These are phyloP conservation scores for Trichophyton schoenleinii DNA, from an alignment of 2,329 filamentous ascomycete genomes.

Conservation along the genomic window DNA sequence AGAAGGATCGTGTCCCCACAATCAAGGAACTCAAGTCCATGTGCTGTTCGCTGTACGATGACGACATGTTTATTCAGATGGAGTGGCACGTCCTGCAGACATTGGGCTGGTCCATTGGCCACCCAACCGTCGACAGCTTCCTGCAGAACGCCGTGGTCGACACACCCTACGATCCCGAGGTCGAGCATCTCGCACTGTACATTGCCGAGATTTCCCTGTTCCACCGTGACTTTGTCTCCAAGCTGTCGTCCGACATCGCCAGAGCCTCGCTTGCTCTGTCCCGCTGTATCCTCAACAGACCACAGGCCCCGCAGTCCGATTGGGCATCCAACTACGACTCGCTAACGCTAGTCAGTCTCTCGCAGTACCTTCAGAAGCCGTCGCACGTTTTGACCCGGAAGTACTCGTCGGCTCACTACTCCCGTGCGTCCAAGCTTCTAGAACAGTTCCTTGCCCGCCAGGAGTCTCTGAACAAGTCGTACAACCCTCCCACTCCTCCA, in stretches of 20 bases:
- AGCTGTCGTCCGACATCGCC: constrained; percentile 80
- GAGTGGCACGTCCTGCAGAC: constrained; percentile 99
- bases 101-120: constrained; percentile 87
- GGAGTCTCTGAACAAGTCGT: constrained; percentile 40
- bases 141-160: constrained; percentile 76
- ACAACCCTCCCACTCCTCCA: constrained; percentile 31
- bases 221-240: constrained; percentile 92
- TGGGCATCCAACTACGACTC: constrained; percentile 51
- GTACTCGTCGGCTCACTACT: constrained; percentile 54
- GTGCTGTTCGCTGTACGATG: constrained; percentile 97
- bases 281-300: constrained; percentile 69
- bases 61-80: constrained; percentile 99
- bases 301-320: constrained; percentile 61
- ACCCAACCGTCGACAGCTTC: constrained; percentile 92
- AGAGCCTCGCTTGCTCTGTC: constrained; percentile 75
- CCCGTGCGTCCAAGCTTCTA: constrained; percentile 50
- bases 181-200: constrained; percentile 90
- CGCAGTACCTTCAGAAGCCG: constrained; percentile 53
- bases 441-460: constrained; percentile 56
- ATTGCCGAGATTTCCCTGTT: constrained; percentile 91
- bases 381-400: constrained; percentile 57
- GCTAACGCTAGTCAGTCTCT: constrained; percentile 46
- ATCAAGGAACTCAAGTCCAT: constrained; percentile 96
- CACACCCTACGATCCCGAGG: constrained; percentile 61
- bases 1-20: constrained; percentile 96